Conservation (phyloP, 768 basidiomycete species). For the Podaxis sp. region DNA sequence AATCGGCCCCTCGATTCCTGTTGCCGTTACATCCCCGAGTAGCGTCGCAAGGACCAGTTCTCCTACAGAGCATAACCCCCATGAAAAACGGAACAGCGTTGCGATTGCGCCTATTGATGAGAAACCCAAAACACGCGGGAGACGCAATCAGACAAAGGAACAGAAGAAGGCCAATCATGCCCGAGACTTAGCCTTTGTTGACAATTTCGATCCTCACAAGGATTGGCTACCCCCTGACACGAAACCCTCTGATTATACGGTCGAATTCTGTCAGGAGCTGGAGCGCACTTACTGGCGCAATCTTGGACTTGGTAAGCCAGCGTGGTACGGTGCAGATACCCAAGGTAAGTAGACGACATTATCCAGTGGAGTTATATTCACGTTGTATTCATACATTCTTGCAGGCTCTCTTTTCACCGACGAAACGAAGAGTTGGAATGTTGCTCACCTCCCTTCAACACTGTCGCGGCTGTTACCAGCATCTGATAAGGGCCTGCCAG, state of each 20-base stretch:
- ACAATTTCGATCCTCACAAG: constrained; percentile 63
- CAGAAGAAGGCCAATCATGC: constrained; percentile 39
- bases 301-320: constrained; percentile 80
- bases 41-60: constrained; percentile 28
- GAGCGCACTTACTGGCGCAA: constrained; percentile 93
- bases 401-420: constrained; percentile 71
- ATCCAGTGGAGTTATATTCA: neutral
- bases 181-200: constrained; percentile 53
- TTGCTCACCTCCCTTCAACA: constrained; percentile 84
- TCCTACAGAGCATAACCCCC: neutral
- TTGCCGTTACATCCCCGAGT: constrained; percentile 34
- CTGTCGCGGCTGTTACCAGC: constrained; percentile 75
- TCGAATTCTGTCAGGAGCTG: constrained; percentile 81
- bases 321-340: constrained; percentile 98
- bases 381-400: neutral
- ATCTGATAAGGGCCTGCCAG: constrained; percentile 71
- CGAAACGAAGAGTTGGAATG: constrained; percentile 85
- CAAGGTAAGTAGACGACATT: constrained; percentile 51
- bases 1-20: constrained; percentile 12
- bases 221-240: constrained; percentile 84
- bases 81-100: neutral
- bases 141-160: constrained; percentile 10
- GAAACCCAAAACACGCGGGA: constrained; percentile 16
- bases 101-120: constrained; percentile 17
- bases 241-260: constrained; percentile 71